Conservation (phyloP, 2,329 filamentous ascomycete species). For the Fusarium hostae region DNA sequence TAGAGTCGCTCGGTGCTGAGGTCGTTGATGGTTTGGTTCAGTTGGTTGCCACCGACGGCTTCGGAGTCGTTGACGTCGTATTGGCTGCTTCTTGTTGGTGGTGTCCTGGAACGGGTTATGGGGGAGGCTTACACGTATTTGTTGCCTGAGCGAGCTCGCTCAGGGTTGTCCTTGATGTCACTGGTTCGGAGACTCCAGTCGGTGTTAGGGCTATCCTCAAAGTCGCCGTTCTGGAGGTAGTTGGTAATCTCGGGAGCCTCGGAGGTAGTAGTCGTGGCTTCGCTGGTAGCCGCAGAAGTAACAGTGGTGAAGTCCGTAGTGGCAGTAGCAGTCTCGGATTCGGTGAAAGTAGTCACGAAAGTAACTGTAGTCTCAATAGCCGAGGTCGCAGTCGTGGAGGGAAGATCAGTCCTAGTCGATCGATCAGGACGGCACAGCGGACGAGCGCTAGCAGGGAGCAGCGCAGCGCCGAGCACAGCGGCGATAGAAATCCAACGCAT, state of each 20-base stretch:
- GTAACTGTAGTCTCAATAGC: background rate
- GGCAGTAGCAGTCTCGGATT: background rate
- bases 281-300: background rate
- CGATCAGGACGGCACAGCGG: conserved; percentile 7
- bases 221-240: background rate
- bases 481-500: conserved; percentile 35
- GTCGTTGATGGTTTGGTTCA: conserved; percentile 6
- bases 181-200: background rate
- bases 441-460: conserved; percentile 14
- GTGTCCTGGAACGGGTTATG: rapidly evolving
- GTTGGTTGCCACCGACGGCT: background rate
- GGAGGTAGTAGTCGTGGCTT: rapidly evolving
- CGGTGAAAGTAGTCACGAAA: background rate
- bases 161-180: background rate
- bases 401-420: background rate
- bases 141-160: background rate
- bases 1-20: background rate
- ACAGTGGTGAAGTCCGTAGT: background rate
- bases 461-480: conserved; percentile 6
- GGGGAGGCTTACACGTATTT: background rate
- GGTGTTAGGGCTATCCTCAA: background rate
- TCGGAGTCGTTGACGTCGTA: background rate
- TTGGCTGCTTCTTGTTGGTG: background rate
- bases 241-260: background rate
- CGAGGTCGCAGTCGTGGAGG: background rate